Base-by-base conservation (phyloP, 805 yeast species). In the Wickerhamomyces kurtzmanii region DNA sequence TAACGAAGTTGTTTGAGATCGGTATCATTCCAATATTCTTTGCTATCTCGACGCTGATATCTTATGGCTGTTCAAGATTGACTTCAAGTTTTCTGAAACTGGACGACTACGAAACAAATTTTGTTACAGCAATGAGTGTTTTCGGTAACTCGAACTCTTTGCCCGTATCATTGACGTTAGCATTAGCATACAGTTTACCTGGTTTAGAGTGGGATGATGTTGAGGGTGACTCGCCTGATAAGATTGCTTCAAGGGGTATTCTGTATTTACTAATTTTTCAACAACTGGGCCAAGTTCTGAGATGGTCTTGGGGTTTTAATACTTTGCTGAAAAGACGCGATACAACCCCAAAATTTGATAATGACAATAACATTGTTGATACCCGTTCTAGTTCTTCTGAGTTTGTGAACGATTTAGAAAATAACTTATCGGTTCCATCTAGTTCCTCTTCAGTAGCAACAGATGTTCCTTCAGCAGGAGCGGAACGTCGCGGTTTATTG, bases 101-200 rank as follows among this genome's bases (percentile, higher is more conserved):
- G 42, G 81, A 81, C 42, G 70, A 60, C 27, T 72, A 82, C 10
- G 96, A 91, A 55, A 49, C 83, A 4, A 87, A 89, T 56, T 89
- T 84, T 45, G 96, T 91, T 27, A 80, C 93, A 14, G 97, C 96
- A 3, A 91, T 91, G 93, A 85, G 91, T 3, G 95, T 87, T 5
- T 89, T 89, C 56, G 97, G 96, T 29, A 91, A 89, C 56, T 84
- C 95, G 24, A 89, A 89, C 60, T 82, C 94, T 8, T 67, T 89
- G 31, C 97, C 98, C 0, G 97, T 89, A 2, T 85, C 96, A 0
- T 65, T 91, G 39, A 81, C 91, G 1, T 59, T 91, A 31, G 78
- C 94, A 1, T 59, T 81, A 37, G 75, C 87, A 2, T 77, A 76
- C 47, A 75, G 89, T 0, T 58, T 81, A 33, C 93, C 91, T 3